phyloP scores from a whole-genome alignment of 202 grass and related monocot genomes.

The Carex arenaria region DNA sequence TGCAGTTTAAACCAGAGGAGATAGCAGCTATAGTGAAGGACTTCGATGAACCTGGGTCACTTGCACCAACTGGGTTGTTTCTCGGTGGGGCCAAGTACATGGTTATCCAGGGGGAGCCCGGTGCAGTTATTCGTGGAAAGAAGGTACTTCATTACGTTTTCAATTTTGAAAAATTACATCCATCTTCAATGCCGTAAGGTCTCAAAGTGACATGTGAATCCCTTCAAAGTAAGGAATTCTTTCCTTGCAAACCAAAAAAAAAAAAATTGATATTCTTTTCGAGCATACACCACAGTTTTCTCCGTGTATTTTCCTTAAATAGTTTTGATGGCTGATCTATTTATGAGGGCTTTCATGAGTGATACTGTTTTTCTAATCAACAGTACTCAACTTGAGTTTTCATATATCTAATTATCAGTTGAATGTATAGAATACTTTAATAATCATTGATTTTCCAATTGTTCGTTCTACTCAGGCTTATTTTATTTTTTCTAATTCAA shows the following conservation, averaged over 20 bases:
- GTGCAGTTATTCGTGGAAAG: conserved; percentile 60
- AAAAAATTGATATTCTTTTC: too few species aligned
- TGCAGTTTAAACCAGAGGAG: conserved; percentile 36
- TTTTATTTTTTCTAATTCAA: not conserved
- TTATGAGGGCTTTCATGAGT: too few species aligned
- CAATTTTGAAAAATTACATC: not conserved
- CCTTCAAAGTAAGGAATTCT: not conserved
- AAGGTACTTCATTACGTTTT: conserved; percentile 25
- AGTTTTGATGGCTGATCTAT: too few species aligned
- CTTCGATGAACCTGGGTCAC: conserved; percentile 57
- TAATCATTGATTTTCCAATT: too few species aligned
- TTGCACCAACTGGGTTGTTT: conserved; percentile 57
- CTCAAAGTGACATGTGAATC: not conserved
- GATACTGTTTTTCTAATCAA: too few species aligned
- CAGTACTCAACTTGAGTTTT: too few species aligned
- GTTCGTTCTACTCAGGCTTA: not conserved
- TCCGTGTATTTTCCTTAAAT: too few species aligned
- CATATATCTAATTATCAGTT: too few species aligned
- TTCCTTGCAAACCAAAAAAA: not conserved
- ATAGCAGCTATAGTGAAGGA: conserved; percentile 47
- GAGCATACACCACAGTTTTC: too few species aligned
- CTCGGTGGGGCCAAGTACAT: conserved; percentile 50
- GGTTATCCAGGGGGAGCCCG: conserved; percentile 59
- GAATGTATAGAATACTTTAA: too few species aligned
- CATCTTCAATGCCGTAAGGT: too few species aligned